These are phyloP conservation scores for Decorospora gaudefroyi DNA, from an alignment of 2,329 filamentous ascomycete species.

Conservation along the genomic window DNA sequence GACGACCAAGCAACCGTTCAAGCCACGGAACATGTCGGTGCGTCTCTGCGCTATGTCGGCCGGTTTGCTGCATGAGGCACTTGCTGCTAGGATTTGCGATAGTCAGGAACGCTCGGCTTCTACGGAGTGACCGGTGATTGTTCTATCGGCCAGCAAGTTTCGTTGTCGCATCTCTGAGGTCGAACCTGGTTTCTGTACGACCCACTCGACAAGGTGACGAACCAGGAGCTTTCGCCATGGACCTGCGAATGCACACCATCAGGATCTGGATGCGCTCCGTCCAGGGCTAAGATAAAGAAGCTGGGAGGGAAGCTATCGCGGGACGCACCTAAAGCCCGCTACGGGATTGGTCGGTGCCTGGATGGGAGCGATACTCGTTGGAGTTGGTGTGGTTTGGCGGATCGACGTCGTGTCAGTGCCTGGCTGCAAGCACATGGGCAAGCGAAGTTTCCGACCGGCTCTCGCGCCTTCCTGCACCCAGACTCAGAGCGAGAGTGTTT, in stretches of 20 bases:
- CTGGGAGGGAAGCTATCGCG: slow-evolving; percentile 30
- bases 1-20: slow-evolving; percentile 36
- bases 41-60: slow-evolving; percentile 18
- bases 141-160: slow-evolving; percentile 1
- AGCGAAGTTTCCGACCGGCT: slow-evolving; percentile 28
- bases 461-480: slow-evolving; percentile 20
- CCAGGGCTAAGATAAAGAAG: slow-evolving; percentile 20
- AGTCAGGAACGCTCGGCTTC: slow-evolving; percentile 20
- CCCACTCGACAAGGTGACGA: slow-evolving; percentile 5
- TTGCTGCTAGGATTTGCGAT: slow-evolving; percentile 24
- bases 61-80: slow-evolving; percentile 26
- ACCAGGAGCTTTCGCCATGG: neutral
- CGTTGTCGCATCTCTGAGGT: slow-evolving; percentile 2
- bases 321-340: slow-evolving; percentile 39
- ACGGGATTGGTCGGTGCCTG: slow-evolving; percentile 34
- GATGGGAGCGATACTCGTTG: slow-evolving; percentile 23
- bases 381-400: slow-evolving; percentile 25
- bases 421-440: too few relatives aligned
- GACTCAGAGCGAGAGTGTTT: slow-evolving; percentile 23
- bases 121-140: slow-evolving; percentile 6
- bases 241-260: slow-evolving; percentile 11
- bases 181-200: slow-evolving; percentile 1
- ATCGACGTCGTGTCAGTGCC: slow-evolving; percentile 41
- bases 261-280: slow-evolving; percentile 12
- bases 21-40: slow-evolving; percentile 34